A percentile compares a stretch with the other conserved stretches of the same genome.
phyloP scores from a whole-genome alignment of 768 basidiomycete species.

The Ephemerocybe angulata region DNA sequence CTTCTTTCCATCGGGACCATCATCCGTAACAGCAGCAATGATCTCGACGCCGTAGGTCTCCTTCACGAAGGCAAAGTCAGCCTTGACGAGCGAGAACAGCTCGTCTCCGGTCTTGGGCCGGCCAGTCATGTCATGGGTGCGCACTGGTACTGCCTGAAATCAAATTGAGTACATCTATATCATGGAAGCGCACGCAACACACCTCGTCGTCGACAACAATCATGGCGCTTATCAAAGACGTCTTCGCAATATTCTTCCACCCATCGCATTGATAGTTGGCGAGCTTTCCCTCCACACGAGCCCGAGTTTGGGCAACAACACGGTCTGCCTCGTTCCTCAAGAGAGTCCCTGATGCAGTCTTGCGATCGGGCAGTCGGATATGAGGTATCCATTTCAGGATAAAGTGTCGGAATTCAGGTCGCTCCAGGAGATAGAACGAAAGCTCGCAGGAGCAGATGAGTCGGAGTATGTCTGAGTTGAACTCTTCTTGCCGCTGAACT shows the following conservation, averaged over 20 bases:
- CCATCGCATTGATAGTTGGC: constrained; percentile 12
- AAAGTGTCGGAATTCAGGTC: background rate
- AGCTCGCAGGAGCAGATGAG: background rate
- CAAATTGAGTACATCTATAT: no score
- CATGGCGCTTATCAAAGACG: constrained; percentile 21
- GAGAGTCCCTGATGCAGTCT: background rate
- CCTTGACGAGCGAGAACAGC: constrained; percentile 18
- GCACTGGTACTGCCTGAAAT: constrained; percentile 17
- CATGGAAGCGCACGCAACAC: constrained; percentile 1
- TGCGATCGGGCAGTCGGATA: background rate
- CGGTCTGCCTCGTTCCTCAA: background rate
- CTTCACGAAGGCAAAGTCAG: constrained; percentile 16
- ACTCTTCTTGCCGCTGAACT: background rate
- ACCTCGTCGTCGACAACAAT: constrained; percentile 23
- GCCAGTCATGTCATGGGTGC: constrained; percentile 18
- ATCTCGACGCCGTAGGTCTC: constrained; percentile 10
- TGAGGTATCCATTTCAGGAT: background rate
- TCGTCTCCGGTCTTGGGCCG: constrained; percentile 23
- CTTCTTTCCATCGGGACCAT: constrained; percentile 18
- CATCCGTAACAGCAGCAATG: constrained; percentile 19
- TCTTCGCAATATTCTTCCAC: constrained; percentile 27
- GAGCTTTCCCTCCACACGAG: background rate
- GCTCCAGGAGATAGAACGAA: background rate
- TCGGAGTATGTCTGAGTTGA: background rate
- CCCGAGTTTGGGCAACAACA: background rate